Conservation (phyloP, 2,329 filamentous ascomycete genomes). For the Phaeosphaeriaceae sp. region DNA sequence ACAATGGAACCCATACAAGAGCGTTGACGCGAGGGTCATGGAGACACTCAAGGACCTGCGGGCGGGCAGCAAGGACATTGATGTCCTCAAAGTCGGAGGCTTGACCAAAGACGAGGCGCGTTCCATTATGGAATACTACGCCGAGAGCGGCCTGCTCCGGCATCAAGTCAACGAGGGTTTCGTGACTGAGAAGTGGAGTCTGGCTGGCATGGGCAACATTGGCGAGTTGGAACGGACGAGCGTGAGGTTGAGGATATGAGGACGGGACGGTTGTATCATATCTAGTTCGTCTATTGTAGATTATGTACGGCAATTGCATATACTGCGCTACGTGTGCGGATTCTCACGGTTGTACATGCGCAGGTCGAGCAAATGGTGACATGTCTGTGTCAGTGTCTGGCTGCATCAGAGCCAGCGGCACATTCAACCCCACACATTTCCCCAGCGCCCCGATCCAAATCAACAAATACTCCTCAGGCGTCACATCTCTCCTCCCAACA, state of each 20-base stretch:
- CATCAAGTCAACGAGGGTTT: slow-evolving; percentile 72
- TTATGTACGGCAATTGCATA: slow-evolving; percentile 23
- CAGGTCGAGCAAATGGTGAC: too few relatives aligned
- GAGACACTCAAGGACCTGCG: slow-evolving; percentile 53
- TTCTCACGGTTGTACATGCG: too few relatives aligned
- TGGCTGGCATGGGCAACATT: slow-evolving; percentile 81
- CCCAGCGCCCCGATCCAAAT: slow-evolving; percentile 91
- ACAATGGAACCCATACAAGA: slow-evolving; percentile 61
- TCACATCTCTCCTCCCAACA: slow-evolving; percentile 44
- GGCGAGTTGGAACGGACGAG: slow-evolving; percentile 82
- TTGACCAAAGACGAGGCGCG: slow-evolving; percentile 78
- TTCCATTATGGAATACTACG: slow-evolving; percentile 91
- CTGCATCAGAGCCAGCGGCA: slow-evolving; percentile 70
- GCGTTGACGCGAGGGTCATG: slow-evolving; percentile 62
- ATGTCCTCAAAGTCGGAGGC: slow-evolving; percentile 67
- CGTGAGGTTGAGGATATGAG: slow-evolving; percentile 47
- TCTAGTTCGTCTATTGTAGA: slow-evolving; percentile 21
- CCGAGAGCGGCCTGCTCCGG: slow-evolving; percentile 80
- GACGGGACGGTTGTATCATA: slow-evolving; percentile 20
- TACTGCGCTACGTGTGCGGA: not conserved
- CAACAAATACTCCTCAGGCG: slow-evolving; percentile 75
- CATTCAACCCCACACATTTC: slow-evolving; percentile 77
- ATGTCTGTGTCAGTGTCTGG: not conserved
- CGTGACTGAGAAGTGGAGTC: slow-evolving; percentile 83
- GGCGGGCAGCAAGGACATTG: slow-evolving; percentile 42